Conservation (phyloP, 140 eudicot species). For the Flaveria floridana region DNA sequence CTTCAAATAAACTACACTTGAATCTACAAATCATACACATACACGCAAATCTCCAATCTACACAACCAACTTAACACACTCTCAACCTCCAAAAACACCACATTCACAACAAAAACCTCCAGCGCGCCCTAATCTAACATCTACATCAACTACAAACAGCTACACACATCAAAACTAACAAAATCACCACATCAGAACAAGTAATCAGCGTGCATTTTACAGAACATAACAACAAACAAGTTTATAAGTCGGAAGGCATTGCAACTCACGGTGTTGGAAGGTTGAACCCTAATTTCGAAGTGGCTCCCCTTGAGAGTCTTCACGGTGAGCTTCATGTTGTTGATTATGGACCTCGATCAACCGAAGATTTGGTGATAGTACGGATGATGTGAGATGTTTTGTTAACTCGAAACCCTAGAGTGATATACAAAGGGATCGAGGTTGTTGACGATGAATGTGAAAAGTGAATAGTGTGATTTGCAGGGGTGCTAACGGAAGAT, state of each 20-base stretch:
- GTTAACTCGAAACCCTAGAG: slow-evolving; percentile 33
- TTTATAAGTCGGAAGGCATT: slow-evolving; percentile 8
- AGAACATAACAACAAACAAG: neutral
- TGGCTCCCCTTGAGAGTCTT: slow-evolving; percentile 96
- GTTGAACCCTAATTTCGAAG: slow-evolving; percentile 88
- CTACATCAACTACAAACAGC: neutral
- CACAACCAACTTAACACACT: too few species aligned
- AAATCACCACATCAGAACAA: neutral
- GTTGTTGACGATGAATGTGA: neutral
- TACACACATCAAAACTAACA: neutral
- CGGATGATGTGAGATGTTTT: slow-evolving; percentile 6
- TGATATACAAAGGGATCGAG: slow-evolving; percentile 32
- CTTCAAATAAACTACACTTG: too few species aligned
- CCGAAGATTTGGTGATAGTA: slow-evolving; percentile 11
- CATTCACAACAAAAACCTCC: slow-evolving; percentile 13
- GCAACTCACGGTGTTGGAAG: slow-evolving; percentile 76
- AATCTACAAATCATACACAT: too few species aligned
- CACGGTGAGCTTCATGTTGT: slow-evolving; percentile 84
- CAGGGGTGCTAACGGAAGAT: slow-evolving; percentile 32
- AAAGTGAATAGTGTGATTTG: slow-evolving; percentile 7
- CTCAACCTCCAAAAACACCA: neutral
- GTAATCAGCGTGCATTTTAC: neutral
- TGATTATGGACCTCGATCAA: slow-evolving; percentile 26
- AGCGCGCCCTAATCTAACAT: neutral
- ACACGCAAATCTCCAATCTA: neutral